These are phyloP conservation scores for Microascus cirrosus DNA, from an alignment of 2,329 filamentous ascomycete genomes.

Conservation along the genomic window DNA sequence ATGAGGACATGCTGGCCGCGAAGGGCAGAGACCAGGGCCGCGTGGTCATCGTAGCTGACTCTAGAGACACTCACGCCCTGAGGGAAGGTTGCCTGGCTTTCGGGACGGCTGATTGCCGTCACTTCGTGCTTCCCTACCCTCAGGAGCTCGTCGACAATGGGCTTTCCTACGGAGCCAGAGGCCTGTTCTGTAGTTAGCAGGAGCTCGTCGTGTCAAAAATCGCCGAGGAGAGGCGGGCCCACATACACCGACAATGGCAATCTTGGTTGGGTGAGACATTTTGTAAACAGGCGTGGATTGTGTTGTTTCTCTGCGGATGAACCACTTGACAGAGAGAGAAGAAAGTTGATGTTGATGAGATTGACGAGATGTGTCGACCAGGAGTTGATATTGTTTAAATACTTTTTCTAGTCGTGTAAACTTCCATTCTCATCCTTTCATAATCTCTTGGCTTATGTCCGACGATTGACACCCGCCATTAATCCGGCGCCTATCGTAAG, in stretches of 20 bases:
- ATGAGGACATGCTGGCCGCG: slow-evolving; percentile 41
- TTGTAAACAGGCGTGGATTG: neutral
- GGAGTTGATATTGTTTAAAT: too few species aligned
- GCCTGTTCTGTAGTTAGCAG: slow-evolving; percentile 17
- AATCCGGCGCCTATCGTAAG: too few species aligned
- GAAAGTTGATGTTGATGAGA: too few species aligned
- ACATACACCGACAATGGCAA: slow-evolving; percentile 37
- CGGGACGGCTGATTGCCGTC: slow-evolving; percentile 38
- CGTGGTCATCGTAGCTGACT: slow-evolving; percentile 31
- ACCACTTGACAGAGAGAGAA: too few species aligned
- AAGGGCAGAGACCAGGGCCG: slow-evolving; percentile 34
- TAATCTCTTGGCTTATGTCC: too few species aligned
- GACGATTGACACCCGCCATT: too few species aligned
- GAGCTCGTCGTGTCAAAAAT: neutral
- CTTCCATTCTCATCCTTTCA: too few species aligned
- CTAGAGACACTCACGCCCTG: slow-evolving; percentile 24
- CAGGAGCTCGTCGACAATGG: slow-evolving; percentile 30
- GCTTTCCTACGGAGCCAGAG: slow-evolving; percentile 26
- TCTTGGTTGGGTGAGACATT: neutral
- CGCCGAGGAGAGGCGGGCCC: slow-evolving; percentile 6
- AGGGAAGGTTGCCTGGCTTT: slow-evolving; percentile 28
- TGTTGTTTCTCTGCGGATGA: too few species aligned
- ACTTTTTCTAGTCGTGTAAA: too few species aligned
- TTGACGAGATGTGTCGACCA: too few species aligned
- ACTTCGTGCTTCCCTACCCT: slow-evolving; percentile 36